Conservation (phyloP, 176 grass and related monocot genomes). For the Zizania latifolia region DNA sequence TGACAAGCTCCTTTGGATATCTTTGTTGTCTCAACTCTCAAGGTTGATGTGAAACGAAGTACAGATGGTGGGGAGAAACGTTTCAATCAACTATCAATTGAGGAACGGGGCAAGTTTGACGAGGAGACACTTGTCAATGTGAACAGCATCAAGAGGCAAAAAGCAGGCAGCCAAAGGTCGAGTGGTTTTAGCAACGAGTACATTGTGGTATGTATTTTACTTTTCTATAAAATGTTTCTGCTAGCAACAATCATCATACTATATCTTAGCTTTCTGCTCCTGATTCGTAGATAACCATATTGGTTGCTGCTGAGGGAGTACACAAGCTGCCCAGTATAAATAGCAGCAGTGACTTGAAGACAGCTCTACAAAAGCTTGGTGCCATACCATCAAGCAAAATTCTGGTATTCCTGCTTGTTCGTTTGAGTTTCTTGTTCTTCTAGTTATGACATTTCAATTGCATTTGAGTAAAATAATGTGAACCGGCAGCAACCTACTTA, state of each 20-base stretch:
- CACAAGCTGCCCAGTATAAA: constrained; percentile 88
- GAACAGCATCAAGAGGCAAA: constrained; percentile 92
- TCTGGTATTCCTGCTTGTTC: constrained; percentile 51
- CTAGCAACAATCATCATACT: neutral
- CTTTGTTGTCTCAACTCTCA: constrained; percentile 21
- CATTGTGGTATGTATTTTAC: constrained; percentile 73
- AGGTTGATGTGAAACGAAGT: constrained; percentile 93
- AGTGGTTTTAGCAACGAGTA: constrained; percentile 91
- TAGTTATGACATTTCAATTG: neutral
- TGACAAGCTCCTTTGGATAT: neutral
- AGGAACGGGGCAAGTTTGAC: constrained; percentile 98
- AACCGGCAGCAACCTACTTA: neutral
- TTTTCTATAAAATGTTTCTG: neutral
- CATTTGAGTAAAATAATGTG: neutral
- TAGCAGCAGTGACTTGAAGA: constrained; percentile 70
- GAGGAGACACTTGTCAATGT: constrained; percentile 99
- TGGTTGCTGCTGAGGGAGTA: constrained; percentile 82
- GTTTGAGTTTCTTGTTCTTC: neutral
- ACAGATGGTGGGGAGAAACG: constrained; percentile 87
- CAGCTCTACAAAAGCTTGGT: constrained; percentile 74
- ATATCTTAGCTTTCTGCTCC: constrained; percentile 7
- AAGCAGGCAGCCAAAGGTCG: constrained; percentile 50
- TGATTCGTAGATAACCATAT: constrained; percentile 65
- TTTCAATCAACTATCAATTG: constrained; percentile 96
- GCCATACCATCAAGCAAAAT: constrained; percentile 82